Conservation (phyloP, 2,329 filamentous ascomycete species). For the Xylaria sp. region DNA sequence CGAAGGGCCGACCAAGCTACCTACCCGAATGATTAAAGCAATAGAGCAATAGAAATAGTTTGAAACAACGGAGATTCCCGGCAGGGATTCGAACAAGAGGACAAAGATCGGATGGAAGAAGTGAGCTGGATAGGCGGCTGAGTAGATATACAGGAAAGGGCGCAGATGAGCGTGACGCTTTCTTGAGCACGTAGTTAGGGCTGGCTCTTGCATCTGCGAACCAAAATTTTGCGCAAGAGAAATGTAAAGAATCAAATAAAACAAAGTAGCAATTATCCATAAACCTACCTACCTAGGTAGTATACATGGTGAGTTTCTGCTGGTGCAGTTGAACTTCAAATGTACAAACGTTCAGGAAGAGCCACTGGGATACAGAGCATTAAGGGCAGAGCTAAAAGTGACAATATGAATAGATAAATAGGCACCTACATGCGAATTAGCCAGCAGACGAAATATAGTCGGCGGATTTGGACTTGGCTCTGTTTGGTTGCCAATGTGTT, state of each 20-base stretch:
- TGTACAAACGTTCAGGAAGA: background rate
- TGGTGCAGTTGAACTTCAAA: background rate
- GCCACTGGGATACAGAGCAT: background rate
- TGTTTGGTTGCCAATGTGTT: background rate
- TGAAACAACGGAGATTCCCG: background rate
- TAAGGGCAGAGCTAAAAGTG: background rate
- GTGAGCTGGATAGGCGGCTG: background rate
- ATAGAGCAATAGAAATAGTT: conserved; percentile 1
- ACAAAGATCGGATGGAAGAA: background rate
- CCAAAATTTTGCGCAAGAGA: background rate
- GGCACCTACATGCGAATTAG: background rate
- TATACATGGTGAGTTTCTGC: background rate
- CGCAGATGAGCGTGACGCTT: background rate
- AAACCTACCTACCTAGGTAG: background rate
- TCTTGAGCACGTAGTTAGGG: background rate
- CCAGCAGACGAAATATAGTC: background rate
- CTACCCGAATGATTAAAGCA: conserved; percentile 24
- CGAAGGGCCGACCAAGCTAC: conserved; percentile 22
- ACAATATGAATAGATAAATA: background rate
- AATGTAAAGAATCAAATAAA: background rate
- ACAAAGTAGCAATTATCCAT: background rate
- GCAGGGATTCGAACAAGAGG: background rate
- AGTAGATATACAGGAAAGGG: background rate
- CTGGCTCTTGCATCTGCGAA: no score
- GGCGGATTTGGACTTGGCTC: background rate